phyloP scores from a whole-genome alignment of 345 rosid genomes.

The Turritis glabra region DNA sequence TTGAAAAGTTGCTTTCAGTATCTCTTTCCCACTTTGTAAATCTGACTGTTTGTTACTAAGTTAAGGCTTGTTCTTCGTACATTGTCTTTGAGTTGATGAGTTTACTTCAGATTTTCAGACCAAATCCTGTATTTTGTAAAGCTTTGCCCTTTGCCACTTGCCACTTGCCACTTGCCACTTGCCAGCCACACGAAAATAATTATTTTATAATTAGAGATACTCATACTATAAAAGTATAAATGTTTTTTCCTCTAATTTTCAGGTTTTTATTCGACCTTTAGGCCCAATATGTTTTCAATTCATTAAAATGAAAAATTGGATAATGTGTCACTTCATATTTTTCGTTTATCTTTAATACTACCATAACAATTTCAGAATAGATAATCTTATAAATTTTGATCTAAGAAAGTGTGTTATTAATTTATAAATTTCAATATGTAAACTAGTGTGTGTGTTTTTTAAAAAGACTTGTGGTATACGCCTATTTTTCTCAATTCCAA shows the following conservation, averaged over 20 bases:
- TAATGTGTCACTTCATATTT: not conserved
- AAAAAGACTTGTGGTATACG: too few relatives aligned
- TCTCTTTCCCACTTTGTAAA: conserved; percentile 26
- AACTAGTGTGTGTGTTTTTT: too few relatives aligned
- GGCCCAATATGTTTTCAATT: not conserved
- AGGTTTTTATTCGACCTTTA: not conserved
- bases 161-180: not conserved
- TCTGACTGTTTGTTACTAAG: conserved; percentile 25
- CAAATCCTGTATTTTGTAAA: not conserved
- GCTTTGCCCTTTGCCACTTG: not conserved
- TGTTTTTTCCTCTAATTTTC: not conserved
- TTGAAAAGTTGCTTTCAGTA: conserved; percentile 18
- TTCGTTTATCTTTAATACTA: not conserved
- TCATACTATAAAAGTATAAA: not conserved
- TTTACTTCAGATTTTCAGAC: not conserved
- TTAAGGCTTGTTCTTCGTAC: conserved; percentile 17
- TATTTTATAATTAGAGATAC: not conserved
- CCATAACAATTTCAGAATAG: not conserved
- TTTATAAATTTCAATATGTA: too few relatives aligned
- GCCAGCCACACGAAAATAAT: not conserved
- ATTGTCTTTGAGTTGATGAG: conserved; percentile 6
- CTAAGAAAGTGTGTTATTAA: too few relatives aligned
- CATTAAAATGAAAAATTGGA: not conserved
- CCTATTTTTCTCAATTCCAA: too few relatives aligned
- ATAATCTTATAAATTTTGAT: too few relatives aligned